Base-by-base conservation (phyloP, 2,329 filamentous ascomycete species). In the Epichloe brachyelytri region DNA sequence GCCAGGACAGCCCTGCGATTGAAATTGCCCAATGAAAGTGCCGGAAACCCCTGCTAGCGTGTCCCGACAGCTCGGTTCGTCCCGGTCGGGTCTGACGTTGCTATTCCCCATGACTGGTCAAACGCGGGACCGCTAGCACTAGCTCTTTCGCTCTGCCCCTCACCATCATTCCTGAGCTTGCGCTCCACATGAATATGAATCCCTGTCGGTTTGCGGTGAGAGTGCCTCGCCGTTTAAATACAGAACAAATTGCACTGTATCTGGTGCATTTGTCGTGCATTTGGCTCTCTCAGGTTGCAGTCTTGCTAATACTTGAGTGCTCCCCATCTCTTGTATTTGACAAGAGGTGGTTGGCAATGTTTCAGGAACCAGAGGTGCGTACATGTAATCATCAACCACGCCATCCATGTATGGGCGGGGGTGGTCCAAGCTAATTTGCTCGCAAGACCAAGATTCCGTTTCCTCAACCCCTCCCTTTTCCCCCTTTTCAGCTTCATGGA, bases 51-150 rank as follows among this genome's bases (percentile, higher is more conserved):
- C 44, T 58, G 38, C 62, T 68, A 68, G 66, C 60, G 63, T 56
- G 59, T 61, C 62, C 61, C 66, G 66, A 58, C 61, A 66, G 56
- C 56, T 57, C 65, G 66, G 66, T 62, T 66, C 58, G 59, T 55
- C 57, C 65, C 56, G 54, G 53, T 53, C 54, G 47, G 50, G 48
- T 37, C 40, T 51, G 34, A 50, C 48, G 48, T 41, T 6, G 45
- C 22, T 20, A 54, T 54, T 51, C 39, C 38, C 51, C 51, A 51
- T 63, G 57, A 66, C 49, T 65, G 64, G 65, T 50, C 57, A 54
- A 52, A 26, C 22, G 46, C 48, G 53, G 58, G 61, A 52, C 58
- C 57, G 55, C 51, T 44, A 33, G 48, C 15, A 41, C 39, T 43
- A 20, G 30, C 20, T n/a, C 6, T 15, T 19, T 44, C 15, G 22